A percentile compares a stretch with the other conserved stretches of the same genome.
Evolutionary conservation across 192 early-diverging fungal genomes (phyloP).

Genomic region (Coemansia pectinata): DNA sequence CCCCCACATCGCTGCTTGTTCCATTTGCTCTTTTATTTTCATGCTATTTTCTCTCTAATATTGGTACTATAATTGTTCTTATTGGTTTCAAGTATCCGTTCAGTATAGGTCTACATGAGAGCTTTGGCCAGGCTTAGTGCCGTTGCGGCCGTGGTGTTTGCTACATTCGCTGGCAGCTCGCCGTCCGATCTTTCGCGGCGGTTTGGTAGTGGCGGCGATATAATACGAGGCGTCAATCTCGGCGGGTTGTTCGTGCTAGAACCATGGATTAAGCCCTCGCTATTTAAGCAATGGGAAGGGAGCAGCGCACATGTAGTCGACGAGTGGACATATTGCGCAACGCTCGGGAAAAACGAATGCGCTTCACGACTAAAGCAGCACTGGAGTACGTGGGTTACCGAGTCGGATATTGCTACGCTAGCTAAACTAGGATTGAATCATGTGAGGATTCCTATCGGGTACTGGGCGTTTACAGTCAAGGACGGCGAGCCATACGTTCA

Average conservation of each 20-base stretch:
- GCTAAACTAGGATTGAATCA: constrained; percentile 56
- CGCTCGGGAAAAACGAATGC: constrained; percentile 51
- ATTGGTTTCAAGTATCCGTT: not conserved
- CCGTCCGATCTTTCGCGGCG: constrained; percentile 18
- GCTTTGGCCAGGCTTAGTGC: constrained; percentile 5
- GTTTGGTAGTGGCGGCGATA: constrained; percentile 36
- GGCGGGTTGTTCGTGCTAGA: constrained; percentile 64
- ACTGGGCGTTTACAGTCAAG: constrained; percentile 60
- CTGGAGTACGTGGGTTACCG: constrained; percentile 61
- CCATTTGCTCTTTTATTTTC: not conserved
- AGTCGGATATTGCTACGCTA: constrained; percentile 53
- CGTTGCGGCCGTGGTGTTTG: constrained; percentile 3
- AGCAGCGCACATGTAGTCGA: constrained; percentile 46
- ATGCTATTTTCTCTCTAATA: not conserved
- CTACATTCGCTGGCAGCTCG: not conserved
- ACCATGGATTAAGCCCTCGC: constrained; percentile 59
- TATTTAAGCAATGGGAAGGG: constrained; percentile 52
- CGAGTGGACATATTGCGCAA: constrained; percentile 60
- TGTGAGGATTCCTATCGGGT: constrained; percentile 63
- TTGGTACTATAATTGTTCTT: not conserved
- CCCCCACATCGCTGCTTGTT: not conserved
- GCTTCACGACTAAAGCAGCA: constrained; percentile 36
- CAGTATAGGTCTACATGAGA: constrained; percentile 17
- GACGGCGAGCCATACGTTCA: constrained; percentile 59
- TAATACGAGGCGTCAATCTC: constrained; percentile 61